Evolutionary conservation across 192 early-diverging fungal species (phyloP).

Genomic region (Coemansia aciculifera): DNA sequence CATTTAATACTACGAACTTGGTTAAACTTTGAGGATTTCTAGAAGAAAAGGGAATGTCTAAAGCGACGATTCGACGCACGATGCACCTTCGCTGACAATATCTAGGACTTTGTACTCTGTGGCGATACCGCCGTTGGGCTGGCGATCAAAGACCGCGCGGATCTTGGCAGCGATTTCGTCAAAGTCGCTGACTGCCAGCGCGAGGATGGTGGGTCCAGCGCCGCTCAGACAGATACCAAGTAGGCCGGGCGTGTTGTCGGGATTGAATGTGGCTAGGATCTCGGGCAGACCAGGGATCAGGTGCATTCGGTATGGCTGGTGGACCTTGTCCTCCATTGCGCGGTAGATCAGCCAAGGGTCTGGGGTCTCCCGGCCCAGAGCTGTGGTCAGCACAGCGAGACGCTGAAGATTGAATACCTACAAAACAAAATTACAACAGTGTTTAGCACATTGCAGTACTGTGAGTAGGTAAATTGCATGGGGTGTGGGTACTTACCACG

Average conservation of each 20-base stretch:
- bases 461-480: constrained; percentile 14
- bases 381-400: constrained; percentile 85
- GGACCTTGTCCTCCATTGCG: constrained; percentile 95
- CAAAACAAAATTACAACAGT: neutral
- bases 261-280: constrained; percentile 74
- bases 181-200: constrained; percentile 81
- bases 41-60: neutral
- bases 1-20: neutral
- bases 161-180: constrained; percentile 72
- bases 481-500: constrained; percentile 59
- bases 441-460: neutral
- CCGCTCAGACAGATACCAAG: constrained; percentile 93
- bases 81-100: constrained; percentile 49
- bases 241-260: constrained; percentile 75
- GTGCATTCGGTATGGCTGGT: constrained; percentile 93
- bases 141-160: constrained; percentile 34
- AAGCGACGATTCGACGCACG: constrained; percentile 23
- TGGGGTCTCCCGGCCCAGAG: constrained; percentile 70
- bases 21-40: no score
- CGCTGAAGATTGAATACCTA: constrained; percentile 89
- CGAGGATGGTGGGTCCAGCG: constrained; percentile 95
- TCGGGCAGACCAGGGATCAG: constrained; percentile 92
- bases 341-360: constrained; percentile 79
- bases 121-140: constrained; percentile 38
- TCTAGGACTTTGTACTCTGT: constrained; percentile 52